Conservation (phyloP, 2,329 filamentous ascomycete species). For the Setomelanomma holmii region DNA sequence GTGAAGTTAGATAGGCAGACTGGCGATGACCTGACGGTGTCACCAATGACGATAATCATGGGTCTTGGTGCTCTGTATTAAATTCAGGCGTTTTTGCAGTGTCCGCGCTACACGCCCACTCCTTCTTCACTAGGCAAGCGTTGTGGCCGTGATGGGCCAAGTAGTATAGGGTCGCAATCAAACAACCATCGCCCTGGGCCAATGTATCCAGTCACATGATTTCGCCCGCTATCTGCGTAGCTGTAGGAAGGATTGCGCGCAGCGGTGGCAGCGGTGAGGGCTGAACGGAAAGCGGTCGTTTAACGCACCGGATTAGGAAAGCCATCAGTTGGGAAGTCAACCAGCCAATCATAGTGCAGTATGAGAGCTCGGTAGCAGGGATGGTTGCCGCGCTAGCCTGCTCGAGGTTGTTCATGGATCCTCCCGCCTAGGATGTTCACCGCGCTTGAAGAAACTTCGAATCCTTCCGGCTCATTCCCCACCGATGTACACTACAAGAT, state of each 20-base stretch:
- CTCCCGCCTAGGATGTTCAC: conserved; percentile 28
- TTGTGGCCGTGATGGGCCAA: conserved; percentile 6
- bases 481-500: conserved; percentile 1
- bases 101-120: neutral
- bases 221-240: conserved; percentile 13
- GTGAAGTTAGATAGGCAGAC: conserved; percentile 5
- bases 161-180: neutral
- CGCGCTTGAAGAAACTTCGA: conserved; percentile 21
- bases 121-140: conserved; percentile 10
- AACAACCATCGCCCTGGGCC: neutral
- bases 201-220: conserved; percentile 22
- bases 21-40: conserved; percentile 1
- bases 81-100: conserved; percentile 21
- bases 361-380: conserved; percentile 16
- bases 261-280: conserved; percentile 37
- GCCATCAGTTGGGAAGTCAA: conserved; percentile 8
- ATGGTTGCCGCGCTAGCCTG: conserved; percentile 17
- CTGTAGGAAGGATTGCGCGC: conserved; percentile 17
- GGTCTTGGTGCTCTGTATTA: conserved; percentile 3
- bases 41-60: conserved; percentile 12
- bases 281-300: conserved; percentile 17
- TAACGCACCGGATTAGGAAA: conserved; percentile 21
- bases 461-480: neutral
- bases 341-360: conserved; percentile 22
- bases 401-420: conserved; percentile 20